phyloP scores from a whole-genome alignment of 2,329 filamentous ascomycete species.

The Alternaria dauci region DNA sequence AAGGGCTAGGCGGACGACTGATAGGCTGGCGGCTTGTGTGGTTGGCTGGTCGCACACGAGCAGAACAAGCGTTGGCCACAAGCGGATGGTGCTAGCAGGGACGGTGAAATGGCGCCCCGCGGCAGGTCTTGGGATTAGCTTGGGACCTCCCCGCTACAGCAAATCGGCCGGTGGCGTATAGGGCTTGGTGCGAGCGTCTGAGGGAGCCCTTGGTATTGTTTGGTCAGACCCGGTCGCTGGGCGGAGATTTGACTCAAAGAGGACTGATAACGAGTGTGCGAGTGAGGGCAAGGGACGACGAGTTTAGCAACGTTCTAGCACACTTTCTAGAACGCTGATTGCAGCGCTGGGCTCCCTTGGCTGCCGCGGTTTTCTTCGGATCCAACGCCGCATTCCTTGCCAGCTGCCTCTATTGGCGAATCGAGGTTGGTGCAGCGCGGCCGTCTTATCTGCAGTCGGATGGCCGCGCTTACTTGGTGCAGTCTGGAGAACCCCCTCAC shows the following conservation, averaged over 20 bases:
- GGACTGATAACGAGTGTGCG: slow-evolving; percentile 25
- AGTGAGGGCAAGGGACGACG: not conserved
- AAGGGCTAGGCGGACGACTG: slow-evolving; percentile 21
- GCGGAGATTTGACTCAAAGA: slow-evolving; percentile 25
- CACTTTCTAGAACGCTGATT: slow-evolving; percentile 31
- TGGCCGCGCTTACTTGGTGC: slow-evolving; percentile 15
- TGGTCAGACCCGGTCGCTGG: slow-evolving; percentile 23
- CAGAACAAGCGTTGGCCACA: slow-evolving; percentile 30
- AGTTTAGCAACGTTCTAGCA: slow-evolving; percentile 25
- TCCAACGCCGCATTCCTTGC: slow-evolving; percentile 28
- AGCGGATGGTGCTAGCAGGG: slow-evolving; percentile 19
- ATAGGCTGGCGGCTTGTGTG: slow-evolving; percentile 26
- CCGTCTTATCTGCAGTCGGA: slow-evolving; percentile 24
- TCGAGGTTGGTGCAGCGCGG: slow-evolving; percentile 3
- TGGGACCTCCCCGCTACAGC: slow-evolving; percentile 32
- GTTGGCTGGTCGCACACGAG: slow-evolving; percentile 28
- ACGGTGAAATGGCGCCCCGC: slow-evolving; percentile 22
- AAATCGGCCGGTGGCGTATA: slow-evolving; percentile 67
- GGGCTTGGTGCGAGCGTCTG: slow-evolving; percentile 7
- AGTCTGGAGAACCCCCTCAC: slow-evolving; percentile 29
- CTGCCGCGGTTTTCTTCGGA: slow-evolving; percentile 19
- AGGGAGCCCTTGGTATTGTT: slow-evolving; percentile 3
- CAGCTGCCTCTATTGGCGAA: slow-evolving; percentile 34
- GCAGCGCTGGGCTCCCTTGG: slow-evolving; percentile 19
- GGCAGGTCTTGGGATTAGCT: slow-evolving; percentile 25